Evolutionary conservation across 2,329 filamentous ascomycete genomes (phyloP).

Genomic region (Penicillium janthinellum): DNA sequence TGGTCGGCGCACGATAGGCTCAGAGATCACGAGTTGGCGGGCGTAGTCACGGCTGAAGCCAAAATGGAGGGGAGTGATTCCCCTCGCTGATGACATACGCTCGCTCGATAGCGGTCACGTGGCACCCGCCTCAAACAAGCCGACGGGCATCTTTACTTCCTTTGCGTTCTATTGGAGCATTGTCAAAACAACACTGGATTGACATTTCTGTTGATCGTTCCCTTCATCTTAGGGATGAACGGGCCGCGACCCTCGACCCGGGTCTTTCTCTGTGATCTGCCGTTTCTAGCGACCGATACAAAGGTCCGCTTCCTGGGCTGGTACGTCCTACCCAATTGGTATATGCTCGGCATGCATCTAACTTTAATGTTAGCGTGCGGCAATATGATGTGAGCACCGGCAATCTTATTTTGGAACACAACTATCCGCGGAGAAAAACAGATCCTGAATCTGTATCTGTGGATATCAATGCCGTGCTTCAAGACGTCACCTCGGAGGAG

Average conservation of each 20-base stretch:
- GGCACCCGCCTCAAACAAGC: slow-evolving; percentile 8
- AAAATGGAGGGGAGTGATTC: slow-evolving; percentile 31
- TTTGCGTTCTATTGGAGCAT: background rate
- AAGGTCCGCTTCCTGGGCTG: slow-evolving; percentile 93
- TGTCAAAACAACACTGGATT: background rate
- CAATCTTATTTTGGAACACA: slow-evolving; percentile 68
- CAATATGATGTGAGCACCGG: slow-evolving; percentile 61
- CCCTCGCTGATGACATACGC: slow-evolving; percentile 43
- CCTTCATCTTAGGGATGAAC: slow-evolving; percentile 31
- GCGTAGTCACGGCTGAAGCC: slow-evolving; percentile 19
- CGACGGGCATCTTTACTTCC: background rate
- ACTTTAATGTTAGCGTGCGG: slow-evolving; percentile 53
- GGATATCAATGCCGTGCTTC: slow-evolving; percentile 71
- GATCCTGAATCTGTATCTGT: slow-evolving; percentile 59
- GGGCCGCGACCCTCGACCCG: slow-evolving; percentile 66
- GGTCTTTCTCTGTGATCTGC: slow-evolving; percentile 66
- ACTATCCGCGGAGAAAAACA: slow-evolving; percentile 51
- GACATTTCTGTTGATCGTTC: background rate
- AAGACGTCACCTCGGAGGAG: slow-evolving; percentile 63
- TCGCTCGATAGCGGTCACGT: slow-evolving; percentile 38
- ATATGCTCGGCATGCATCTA: background rate
- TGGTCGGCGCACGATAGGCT: background rate
- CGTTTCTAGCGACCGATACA: slow-evolving; percentile 55
- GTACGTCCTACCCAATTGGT: slow-evolving; percentile 56
- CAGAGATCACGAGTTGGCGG: background rate